These are phyloP conservation scores for Cryptococcus maquisensis DNA, from an alignment of 1,284 basidiomycete species.

Conservation along the genomic window DNA sequence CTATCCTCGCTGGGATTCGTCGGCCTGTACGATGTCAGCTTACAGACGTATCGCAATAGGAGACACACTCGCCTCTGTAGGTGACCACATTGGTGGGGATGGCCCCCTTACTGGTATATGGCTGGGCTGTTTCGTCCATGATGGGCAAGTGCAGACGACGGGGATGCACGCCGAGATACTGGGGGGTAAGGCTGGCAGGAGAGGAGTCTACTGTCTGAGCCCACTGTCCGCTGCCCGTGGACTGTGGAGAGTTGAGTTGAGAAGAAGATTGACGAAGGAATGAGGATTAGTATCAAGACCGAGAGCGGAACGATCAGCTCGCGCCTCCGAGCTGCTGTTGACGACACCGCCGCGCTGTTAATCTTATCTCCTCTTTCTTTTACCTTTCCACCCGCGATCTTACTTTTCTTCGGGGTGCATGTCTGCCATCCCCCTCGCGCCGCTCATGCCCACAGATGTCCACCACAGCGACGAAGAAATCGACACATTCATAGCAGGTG, in stretches of 20 bases:
- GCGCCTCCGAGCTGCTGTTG: no score
- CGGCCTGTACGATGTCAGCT: slow-evolving; percentile 22
- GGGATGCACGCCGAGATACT: no score
- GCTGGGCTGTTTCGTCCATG: slow-evolving; percentile 3
- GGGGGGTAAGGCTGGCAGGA: no score
- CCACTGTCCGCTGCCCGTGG: no score
- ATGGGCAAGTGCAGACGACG: no score
- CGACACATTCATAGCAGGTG: slow-evolving; percentile 30
- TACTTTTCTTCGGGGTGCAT: slow-evolving; percentile 2
- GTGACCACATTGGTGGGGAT: slow-evolving; percentile 43
- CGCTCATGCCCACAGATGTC: neutral
- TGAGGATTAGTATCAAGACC: no score
- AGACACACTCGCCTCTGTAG: slow-evolving; percentile 32
- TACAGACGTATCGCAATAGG: neutral
- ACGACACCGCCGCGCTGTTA: no score
- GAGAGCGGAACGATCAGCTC: no score
- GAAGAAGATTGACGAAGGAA: no score
- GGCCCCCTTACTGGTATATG: slow-evolving; percentile 27
- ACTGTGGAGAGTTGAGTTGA: no score
- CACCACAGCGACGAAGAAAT: slow-evolving; percentile 16
- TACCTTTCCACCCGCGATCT: neutral
- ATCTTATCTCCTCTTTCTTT: neutral
- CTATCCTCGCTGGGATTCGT: slow-evolving; percentile 42
- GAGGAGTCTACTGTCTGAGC: no score
- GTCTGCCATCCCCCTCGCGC: slow-evolving; percentile 4